Evolutionary conservation across 805 yeast genomes (phyloP).

Genomic region (Soucietia sequanensis): DNA sequence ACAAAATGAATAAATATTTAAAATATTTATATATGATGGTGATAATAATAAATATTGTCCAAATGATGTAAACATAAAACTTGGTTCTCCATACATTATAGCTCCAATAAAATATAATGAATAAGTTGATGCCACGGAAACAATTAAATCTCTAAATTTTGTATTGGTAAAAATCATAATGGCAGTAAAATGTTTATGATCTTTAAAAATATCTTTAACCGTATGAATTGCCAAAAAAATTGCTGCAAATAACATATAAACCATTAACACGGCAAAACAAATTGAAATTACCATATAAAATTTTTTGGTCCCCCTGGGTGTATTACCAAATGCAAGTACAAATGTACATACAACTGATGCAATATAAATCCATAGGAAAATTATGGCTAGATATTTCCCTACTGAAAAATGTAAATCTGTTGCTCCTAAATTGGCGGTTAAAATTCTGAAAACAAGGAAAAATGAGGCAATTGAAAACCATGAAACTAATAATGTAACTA

Average conservation of each 20-base stretch:
- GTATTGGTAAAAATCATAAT: constrained; percentile 56
- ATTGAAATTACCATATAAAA: constrained; percentile 73
- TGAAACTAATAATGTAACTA: constrained; percentile 70
- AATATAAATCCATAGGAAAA: constrained; percentile 82
- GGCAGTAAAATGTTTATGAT: constrained; percentile 40
- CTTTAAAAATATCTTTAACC: constrained; percentile 52
- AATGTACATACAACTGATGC: constrained; percentile 81
- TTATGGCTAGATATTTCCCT: constrained; percentile 74
- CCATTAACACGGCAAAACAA: constrained; percentile 86
- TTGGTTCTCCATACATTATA: constrained; percentile 80
- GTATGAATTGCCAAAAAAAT: constrained; percentile 76
- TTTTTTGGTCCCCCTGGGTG: constrained; percentile 84
- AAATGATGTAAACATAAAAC: constrained; percentile 89
- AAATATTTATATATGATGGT: constrained; percentile 87
- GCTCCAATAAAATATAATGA: constrained; percentile 77
- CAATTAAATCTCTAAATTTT: constrained; percentile 80
- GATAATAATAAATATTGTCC: constrained; percentile 78
- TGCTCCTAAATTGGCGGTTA: constrained; percentile 75
- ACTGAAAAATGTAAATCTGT: constrained; percentile 60
- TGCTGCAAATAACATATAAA: constrained; percentile 85
- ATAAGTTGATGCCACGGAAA: constrained; percentile 86
- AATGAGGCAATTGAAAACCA: constrained; percentile 94
- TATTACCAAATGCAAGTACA: constrained; percentile 88
- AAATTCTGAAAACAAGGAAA: constrained; percentile 83
- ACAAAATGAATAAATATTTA: constrained; percentile 93